Base-by-base conservation (phyloP, 2,329 filamentous ascomycete species). In the Fusarium goolgardi region DNA sequence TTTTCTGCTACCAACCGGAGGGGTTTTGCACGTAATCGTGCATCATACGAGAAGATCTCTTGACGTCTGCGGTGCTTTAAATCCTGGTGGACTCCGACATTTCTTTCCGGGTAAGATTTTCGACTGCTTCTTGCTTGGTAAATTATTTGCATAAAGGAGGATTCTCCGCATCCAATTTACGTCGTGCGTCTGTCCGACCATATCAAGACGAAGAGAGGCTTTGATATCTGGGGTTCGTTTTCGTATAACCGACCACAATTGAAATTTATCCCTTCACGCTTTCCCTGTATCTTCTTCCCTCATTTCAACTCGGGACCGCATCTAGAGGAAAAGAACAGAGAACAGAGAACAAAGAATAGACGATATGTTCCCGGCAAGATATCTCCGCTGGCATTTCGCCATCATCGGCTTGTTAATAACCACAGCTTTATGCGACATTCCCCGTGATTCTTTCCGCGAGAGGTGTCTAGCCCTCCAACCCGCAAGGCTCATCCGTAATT, bases 381-480 rank as follows among this genome's bases (percentile, higher is more conserved):
- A 34, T 34, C 7, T 60, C 4, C 51, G 13, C 21, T 39, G 44
- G 43, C 37, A 23, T 9, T 4, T 59, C 16, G 15, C 16, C 11
- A 18, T n/a, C 10, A 27, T 60, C 3, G 20, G 31, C n/a, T 59
- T 32, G 7, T 8, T 59, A 4, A 15, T 27, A 21, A 13, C 44
- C 21, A 18, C 34, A 35, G 21, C 21, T 13, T 20, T 11, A 20
- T 34, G 45, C 20, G 29, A 23, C 18, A 21, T 20, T 31, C 23
- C 39, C 15, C 8, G 20, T 4, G 21, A 18, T 23, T 23, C 39
- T 15, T 67, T 67, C 20, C 64, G 57, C 12, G 16, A 18, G 12
- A 40, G 12, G 11, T 67, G 64, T 18, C 34, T 59, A 1, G 40
- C 43, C 11, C 47, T 67, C 2, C 40, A 51, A 7, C 63, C 64